Conservation (phyloP, 495 filamentous ascomycete genomes). For the Aspergillus bertholletiae region DNA sequence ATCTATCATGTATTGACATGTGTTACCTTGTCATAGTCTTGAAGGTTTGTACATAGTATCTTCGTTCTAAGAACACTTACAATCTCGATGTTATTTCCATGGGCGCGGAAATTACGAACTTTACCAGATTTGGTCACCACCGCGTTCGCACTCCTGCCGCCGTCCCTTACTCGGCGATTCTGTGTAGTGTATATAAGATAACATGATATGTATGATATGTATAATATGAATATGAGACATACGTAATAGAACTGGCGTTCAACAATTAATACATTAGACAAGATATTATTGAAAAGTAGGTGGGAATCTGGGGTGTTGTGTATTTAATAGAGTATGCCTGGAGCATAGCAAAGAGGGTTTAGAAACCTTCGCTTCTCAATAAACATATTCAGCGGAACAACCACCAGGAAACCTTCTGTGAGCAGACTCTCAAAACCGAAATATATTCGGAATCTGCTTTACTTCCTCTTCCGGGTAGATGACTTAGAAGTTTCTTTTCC, state of each 20-base stretch:
- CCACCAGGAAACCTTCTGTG: background rate
- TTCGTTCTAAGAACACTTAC: too few species aligned
- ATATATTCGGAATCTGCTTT: slow-evolving; percentile 1
- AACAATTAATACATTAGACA: too few species aligned
- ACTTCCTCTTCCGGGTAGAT: slow-evolving; percentile 43
- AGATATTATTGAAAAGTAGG: too few species aligned
- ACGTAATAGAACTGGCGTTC: too few species aligned
- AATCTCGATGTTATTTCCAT: too few species aligned
- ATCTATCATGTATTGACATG: background rate
- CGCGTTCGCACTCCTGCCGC: too few species aligned
- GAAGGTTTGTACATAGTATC: background rate
- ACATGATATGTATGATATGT: too few species aligned
- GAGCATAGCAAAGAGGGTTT: background rate
- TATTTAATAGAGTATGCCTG: background rate
- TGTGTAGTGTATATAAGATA: too few species aligned
- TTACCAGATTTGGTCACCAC: slow-evolving; percentile 5
- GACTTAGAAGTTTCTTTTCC: slow-evolving; percentile 29
- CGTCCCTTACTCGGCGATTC: too few species aligned
- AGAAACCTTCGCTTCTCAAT: background rate
- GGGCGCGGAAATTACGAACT: slow-evolving; percentile 1
- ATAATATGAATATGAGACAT: too few species aligned
- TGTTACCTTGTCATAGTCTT: background rate
- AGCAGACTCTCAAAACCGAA: background rate
- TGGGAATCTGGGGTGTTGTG: background rate
- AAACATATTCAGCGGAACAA: background rate